Percentiles rank a stretch among this genome's conserved stretches.
phyloP scores from a whole-genome alignment of 768 basidiomycete genomes.

The Lactifluus rugatus region DNA sequence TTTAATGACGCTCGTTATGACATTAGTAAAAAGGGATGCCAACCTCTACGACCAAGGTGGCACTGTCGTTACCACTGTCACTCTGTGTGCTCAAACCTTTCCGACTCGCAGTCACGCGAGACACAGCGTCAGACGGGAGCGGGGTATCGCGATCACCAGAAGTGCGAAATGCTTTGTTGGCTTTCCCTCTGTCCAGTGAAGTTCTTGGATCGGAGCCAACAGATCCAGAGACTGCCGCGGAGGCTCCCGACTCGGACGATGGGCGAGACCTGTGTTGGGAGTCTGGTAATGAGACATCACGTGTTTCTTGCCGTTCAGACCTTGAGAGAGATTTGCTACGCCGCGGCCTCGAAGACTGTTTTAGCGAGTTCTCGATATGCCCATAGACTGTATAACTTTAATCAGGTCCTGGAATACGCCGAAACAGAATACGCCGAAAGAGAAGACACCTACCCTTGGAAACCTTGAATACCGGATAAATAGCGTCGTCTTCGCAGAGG shows the following conservation, averaged over 20 bases:
- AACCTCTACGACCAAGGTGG: slow-evolving; percentile 21
- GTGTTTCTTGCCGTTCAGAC: slow-evolving; percentile 5
- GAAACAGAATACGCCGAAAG: not conserved
- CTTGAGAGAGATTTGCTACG: slow-evolving; percentile 14
- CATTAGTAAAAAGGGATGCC: slow-evolving; percentile 1
- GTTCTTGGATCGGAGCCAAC: slow-evolving; percentile 22
- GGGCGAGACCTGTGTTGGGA: slow-evolving; percentile 26
- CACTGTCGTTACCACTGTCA: slow-evolving; percentile 4
- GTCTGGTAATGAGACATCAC: slow-evolving; percentile 11
- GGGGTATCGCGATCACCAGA: slow-evolving; percentile 30
- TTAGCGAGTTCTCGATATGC: slow-evolving; percentile 26
- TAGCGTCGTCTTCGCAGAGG: slow-evolving; percentile 80
- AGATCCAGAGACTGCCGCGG: slow-evolving; percentile 19
- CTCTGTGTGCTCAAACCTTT: slow-evolving; percentile 3
- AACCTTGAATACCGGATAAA: slow-evolving; percentile 75
- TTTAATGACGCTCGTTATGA: slow-evolving; percentile 1
- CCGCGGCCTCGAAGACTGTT: slow-evolving; percentile 3
- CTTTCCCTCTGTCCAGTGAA: slow-evolving; percentile 56
- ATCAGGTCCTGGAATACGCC: not conserved
- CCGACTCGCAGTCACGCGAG: slow-evolving; percentile 18
- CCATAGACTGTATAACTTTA: slow-evolving; percentile 30
- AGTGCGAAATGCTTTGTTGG: slow-evolving; percentile 48
- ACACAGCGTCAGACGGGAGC: slow-evolving; percentile 22
- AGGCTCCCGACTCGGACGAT: slow-evolving; percentile 33
- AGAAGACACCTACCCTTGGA: slow-evolving; percentile 59